These are phyloP conservation scores for Trichomonas vaginalis DNA, from an alignment of 208 protist genomes.

Conservation along the genomic window DNA sequence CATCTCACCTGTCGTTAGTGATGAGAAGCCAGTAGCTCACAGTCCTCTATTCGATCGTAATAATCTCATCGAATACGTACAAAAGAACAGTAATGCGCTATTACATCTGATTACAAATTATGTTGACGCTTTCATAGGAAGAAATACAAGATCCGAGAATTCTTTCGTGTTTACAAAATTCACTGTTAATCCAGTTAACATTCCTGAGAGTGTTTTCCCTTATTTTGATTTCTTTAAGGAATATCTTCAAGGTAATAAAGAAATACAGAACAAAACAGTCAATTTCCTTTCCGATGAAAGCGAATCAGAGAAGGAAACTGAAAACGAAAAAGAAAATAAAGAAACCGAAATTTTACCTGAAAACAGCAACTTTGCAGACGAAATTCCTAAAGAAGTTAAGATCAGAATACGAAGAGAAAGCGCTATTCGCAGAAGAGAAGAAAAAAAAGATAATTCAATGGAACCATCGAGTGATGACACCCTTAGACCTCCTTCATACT, in stretches of 20 bases:
- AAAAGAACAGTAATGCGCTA: neutral
- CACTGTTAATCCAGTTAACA: neutral
- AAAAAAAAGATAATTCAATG: neutral
- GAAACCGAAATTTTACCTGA: neutral
- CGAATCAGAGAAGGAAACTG: neutral
- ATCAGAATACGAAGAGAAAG: neutral
- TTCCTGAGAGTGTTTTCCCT: neutral
- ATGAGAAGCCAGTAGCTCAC: neutral
- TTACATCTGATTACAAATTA: neutral
- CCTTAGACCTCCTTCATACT: neutral
- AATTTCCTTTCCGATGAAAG: neutral
- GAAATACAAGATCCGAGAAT: neutral
- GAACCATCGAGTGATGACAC: neutral
- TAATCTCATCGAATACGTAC: neutral
- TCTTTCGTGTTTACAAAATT: neutral
- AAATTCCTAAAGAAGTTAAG: neutral
- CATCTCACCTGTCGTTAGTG: neutral
- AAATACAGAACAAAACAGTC: neutral
- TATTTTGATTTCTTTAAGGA: neutral
- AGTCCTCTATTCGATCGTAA: neutral
- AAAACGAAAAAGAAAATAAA: neutral
- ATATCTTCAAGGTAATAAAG: neutral
- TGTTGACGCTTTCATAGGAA: neutral
- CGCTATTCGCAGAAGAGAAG: neutral
- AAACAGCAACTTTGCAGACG: neutral